Evolutionary conservation across 1,284 basidiomycete genomes (phyloP).

Genomic region (Naganishia sp.): DNA sequence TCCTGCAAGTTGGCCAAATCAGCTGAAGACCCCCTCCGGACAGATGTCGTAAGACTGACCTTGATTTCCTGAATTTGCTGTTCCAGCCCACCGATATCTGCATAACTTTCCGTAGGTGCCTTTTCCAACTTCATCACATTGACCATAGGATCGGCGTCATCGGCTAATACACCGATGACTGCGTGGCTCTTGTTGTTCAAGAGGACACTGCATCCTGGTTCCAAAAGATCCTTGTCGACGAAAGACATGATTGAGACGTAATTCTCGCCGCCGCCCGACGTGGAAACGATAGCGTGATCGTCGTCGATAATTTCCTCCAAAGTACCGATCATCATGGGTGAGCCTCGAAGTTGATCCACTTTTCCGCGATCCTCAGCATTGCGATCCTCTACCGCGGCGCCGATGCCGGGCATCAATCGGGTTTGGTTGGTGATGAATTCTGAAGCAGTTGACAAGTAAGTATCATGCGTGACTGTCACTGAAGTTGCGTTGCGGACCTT

Average conservation of each 20-base stretch:
- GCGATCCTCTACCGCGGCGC: constrained; percentile 76
- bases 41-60: constrained; percentile 55
- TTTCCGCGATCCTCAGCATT: constrained; percentile 91
- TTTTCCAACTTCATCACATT: constrained; percentile 99
- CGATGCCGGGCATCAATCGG: constrained; percentile 73
- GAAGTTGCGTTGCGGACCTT: constrained; percentile 50
- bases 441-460: constrained; percentile 1
- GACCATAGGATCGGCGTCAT: constrained; percentile 97
- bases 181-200: constrained; percentile 96
- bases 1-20: constrained; percentile 61
- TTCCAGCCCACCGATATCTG: constrained; percentile 96
- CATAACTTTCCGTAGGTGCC: constrained; percentile 97
- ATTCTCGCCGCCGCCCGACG: constrained; percentile 91
- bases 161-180: constrained; percentile 91
- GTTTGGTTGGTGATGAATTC: constrained; percentile 98
- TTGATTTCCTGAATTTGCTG: constrained; percentile 98
- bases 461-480: background rate
- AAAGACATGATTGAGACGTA: constrained; percentile 99
- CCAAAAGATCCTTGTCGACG: constrained; percentile 97
- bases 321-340: constrained; percentile 95
- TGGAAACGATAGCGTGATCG: constrained; percentile 98
- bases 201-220: constrained; percentile 93
- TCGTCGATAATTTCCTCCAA: constrained; percentile 99
- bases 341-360: constrained; percentile 92
- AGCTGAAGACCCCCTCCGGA: constrained; percentile 17